Evolutionary conservation across 192 early-diverging fungal genomes (phyloP).

Genomic region (Coemansia sp.): DNA sequence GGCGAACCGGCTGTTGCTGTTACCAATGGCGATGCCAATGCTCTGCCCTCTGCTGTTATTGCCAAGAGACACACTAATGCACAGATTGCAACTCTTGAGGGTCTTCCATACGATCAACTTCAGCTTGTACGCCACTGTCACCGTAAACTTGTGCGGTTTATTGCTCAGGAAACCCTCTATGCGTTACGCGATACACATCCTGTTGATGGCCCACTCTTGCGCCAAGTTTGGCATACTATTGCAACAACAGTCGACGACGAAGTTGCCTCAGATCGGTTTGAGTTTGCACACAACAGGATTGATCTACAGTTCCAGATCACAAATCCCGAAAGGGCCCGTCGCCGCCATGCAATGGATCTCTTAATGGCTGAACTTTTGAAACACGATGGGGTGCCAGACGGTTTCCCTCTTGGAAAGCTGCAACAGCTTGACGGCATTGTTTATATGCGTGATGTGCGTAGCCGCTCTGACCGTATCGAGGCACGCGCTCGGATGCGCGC

Average conservation of each 20-base stretch:
- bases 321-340: constrained; percentile 19
- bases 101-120: constrained; percentile 44
- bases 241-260: constrained; percentile 50
- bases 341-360: constrained; percentile 34
- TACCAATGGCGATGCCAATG: neutral
- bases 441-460: constrained; percentile 50
- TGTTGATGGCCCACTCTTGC: constrained; percentile 41
- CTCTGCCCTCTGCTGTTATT: constrained; percentile 7
- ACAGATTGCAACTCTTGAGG: constrained; percentile 43
- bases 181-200: constrained; percentile 44
- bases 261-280: constrained; percentile 31
- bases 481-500: constrained; percentile 28
- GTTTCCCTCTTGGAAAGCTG: constrained; percentile 32
- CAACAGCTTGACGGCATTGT: constrained; percentile 30
- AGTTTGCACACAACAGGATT: constrained; percentile 49
- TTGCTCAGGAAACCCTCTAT: constrained; percentile 48
- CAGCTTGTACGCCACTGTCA: constrained; percentile 44
- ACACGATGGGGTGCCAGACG: constrained; percentile 7
- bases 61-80: constrained; percentile 39
- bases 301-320: constrained; percentile 34
- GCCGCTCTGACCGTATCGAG: constrained; percentile 35
- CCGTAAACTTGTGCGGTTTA: constrained; percentile 39
- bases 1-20: constrained; percentile 3
- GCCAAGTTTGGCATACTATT: constrained; percentile 52
- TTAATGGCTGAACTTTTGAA: constrained; percentile 43